These are phyloP conservation scores for Paecilomyces fulvus DNA, from an alignment of 2,329 filamentous ascomycete genomes.

Conservation along the genomic window DNA sequence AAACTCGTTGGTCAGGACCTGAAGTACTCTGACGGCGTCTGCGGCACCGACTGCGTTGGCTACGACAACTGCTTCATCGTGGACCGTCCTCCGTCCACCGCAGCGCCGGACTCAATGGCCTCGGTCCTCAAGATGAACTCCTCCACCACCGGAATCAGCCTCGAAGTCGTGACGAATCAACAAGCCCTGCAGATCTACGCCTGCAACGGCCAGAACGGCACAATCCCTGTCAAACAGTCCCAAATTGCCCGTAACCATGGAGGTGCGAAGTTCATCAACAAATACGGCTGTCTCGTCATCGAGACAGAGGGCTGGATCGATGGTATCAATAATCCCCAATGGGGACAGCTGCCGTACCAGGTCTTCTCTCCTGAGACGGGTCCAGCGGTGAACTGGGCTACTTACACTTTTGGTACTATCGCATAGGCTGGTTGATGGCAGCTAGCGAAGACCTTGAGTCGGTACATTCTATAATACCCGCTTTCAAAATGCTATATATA, in stretches of 20 bases:
- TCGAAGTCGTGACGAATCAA: constrained; percentile 78
- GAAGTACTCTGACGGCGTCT: constrained; percentile 58
- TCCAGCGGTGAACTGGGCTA: constrained; percentile 36
- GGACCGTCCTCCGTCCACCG: constrained; percentile 32
- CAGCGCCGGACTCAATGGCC: constrained; percentile 23
- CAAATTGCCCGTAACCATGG: constrained; percentile 44
- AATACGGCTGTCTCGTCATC: constrained; percentile 81
- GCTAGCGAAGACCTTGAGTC: background rate
- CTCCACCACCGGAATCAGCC: constrained; percentile 67
- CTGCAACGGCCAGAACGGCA: constrained; percentile 69
- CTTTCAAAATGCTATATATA: background rate
- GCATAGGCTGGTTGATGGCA: constrained; percentile 10
- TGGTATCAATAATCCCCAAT: constrained; percentile 83
- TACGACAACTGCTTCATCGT: constrained; percentile 59
- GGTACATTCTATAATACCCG: background rate
- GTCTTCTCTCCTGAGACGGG: constrained; percentile 33
- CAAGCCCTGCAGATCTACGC: constrained; percentile 82
- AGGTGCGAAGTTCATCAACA: constrained; percentile 36
- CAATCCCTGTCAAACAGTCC: constrained; percentile 34
- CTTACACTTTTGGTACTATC: constrained; percentile 36
- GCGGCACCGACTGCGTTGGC: constrained; percentile 72
- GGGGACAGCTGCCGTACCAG: constrained; percentile 53
- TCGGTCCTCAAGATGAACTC: constrained; percentile 54
- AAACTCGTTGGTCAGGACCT: constrained; percentile 71
- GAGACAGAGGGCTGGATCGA: constrained; percentile 94